phyloP scores from a whole-genome alignment of 139 green algal genomes.

The Dunaliella primolecta region DNA sequence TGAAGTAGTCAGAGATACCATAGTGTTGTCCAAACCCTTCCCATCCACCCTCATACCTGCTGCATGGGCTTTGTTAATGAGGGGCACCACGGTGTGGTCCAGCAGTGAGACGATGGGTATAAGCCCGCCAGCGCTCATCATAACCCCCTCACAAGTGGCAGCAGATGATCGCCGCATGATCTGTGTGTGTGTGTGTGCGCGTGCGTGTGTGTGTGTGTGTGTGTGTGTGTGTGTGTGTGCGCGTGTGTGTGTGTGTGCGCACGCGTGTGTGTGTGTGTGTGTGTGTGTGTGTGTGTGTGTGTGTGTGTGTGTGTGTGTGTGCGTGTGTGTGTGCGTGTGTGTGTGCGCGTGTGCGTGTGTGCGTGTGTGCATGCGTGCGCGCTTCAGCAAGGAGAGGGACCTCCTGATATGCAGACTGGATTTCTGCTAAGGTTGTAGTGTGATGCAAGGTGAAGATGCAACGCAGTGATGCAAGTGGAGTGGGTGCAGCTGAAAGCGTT shows the following conservation, averaged over 20 bases:
- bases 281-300: background rate
- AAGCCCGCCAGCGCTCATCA: slow-evolving; percentile 18
- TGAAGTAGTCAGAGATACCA: too few species aligned
- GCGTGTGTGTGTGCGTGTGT: background rate
- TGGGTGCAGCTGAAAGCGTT: too few species aligned
- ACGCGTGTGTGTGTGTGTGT: background rate
- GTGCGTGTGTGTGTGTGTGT: background rate
- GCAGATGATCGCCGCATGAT: slow-evolving; percentile 15
- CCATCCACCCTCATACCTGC: slow-evolving; percentile 23
- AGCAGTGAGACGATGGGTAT: slow-evolving; percentile 33
- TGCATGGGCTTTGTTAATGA: slow-evolving; percentile 40
- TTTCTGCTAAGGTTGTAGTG: too few species aligned
- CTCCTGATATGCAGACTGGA: too few species aligned
- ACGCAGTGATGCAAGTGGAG: too few species aligned
- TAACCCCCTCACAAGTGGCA: slow-evolving; percentile 26
- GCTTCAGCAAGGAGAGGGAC: too few species aligned
- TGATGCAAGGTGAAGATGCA: too few species aligned
- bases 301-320: background rate
- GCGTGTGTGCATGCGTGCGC: background rate
- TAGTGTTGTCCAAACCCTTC: too few species aligned
- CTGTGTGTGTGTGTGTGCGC: background rate
- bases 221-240: background rate
- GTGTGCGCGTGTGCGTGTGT: background rate
- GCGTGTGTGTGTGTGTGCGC: background rate
- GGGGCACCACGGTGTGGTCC: slow-evolving; percentile 30